Percentiles rank a stretch among this genome's conserved stretches.
These are phyloP conservation scores for Alternaria dauci DNA, from an alignment of 2,329 filamentous ascomycete genomes.

Conservation along the genomic window DNA sequence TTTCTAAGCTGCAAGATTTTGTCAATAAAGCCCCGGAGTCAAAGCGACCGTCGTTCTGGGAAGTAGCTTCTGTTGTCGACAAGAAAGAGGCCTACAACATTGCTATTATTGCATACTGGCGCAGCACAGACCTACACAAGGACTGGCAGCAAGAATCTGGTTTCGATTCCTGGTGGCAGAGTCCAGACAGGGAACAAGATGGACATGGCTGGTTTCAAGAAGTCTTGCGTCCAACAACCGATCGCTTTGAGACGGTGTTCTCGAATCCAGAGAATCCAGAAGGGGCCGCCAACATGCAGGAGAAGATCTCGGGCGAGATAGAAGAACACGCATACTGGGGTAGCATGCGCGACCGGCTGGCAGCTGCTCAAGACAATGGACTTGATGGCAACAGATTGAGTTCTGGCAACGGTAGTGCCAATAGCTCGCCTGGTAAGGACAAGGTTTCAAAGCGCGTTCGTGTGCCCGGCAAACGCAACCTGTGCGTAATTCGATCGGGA, in stretches of 20 bases:
- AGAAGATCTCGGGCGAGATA: constrained; percentile 49
- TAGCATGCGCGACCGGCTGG: constrained; percentile 57
- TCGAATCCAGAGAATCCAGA: constrained; percentile 51
- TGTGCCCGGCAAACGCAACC: constrained; percentile 52
- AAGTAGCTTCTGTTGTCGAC: constrained; percentile 45
- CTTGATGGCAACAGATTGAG: constrained; percentile 36
- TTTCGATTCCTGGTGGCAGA: constrained; percentile 53
- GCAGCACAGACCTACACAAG: constrained; percentile 35
- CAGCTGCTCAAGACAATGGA: constrained; percentile 50
- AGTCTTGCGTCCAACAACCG: constrained; percentile 53
- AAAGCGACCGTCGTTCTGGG: constrained; percentile 38
- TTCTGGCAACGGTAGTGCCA: background rate
- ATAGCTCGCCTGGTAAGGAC: background rate
- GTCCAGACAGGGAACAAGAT: constrained; percentile 34
- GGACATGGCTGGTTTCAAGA: constrained; percentile 55
- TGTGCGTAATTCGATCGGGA: constrained; percentile 57
- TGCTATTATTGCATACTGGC: constrained; percentile 53
- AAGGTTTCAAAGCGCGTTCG: constrained; percentile 31
- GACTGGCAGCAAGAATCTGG: constrained; percentile 48
- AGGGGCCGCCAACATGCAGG: constrained; percentile 54
- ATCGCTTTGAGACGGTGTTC: constrained; percentile 57
- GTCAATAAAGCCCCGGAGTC: constrained; percentile 20
- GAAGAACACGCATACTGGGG: constrained; percentile 59
- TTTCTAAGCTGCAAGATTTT: constrained; percentile 27
- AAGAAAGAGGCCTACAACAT: constrained; percentile 46